These are phyloP conservation scores for Solanum hybrid DNA, from an alignment of 305 asterid genomes.

Conservation along the genomic window DNA sequence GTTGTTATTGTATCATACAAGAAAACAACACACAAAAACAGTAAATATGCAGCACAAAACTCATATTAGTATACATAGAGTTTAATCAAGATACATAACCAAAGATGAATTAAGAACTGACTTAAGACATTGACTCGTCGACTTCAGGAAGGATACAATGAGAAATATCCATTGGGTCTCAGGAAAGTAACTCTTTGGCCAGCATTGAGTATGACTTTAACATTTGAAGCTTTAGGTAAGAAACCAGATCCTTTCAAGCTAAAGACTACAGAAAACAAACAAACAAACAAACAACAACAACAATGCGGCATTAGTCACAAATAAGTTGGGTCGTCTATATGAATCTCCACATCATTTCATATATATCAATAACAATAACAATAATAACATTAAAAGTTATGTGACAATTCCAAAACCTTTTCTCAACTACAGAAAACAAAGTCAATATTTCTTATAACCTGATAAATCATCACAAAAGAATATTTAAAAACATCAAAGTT, in stretches of 20 bases:
- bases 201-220: constrained; percentile 71
- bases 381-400: not conserved
- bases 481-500: not conserved
- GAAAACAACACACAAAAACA: not conserved
- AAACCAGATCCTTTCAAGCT: constrained; percentile 57
- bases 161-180: constrained; percentile 86
- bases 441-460: not conserved
- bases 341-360: not conserved
- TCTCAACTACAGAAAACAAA: not conserved
- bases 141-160: constrained; percentile 68
- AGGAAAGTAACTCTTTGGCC: constrained; percentile 72
- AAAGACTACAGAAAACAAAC: constrained; percentile 26
- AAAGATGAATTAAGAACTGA: no score
- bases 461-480: not conserved
- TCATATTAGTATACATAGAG: not conserved
- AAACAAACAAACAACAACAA: not conserved
- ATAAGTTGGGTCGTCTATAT: not conserved
- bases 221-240: constrained; percentile 60
- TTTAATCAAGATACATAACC: no score
- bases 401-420: not conserved
- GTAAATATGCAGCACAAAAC: not conserved
- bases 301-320: not conserved
- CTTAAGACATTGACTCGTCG: not conserved
- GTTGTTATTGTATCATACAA: not conserved
- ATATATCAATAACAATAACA: no score